Evolutionary conservation across 192 early-diverging fungal genomes (phyloP).

Genomic region (Mortierella hygrophila): DNA sequence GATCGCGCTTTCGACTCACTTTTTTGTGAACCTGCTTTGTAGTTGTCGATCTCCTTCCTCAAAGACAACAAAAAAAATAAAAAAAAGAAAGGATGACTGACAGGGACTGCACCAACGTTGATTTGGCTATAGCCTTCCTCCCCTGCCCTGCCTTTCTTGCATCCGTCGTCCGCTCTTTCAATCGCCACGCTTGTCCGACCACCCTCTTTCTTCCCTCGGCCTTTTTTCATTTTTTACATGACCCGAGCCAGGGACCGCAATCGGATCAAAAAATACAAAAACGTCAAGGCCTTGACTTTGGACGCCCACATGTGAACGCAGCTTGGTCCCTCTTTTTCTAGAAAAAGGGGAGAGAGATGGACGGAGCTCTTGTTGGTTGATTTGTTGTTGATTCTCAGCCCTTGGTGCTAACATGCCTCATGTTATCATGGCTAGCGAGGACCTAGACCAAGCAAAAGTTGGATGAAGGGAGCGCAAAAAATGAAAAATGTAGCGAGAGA

Average conservation of each 20-base stretch:
- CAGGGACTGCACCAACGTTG: no score
- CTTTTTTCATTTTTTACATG: neutral
- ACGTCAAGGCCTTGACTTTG: neutral
- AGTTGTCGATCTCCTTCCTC: no score
- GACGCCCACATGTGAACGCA: neutral
- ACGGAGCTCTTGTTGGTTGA: neutral
- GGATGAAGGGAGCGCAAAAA: neutral
- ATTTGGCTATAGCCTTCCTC: no score
- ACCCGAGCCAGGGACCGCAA: neutral
- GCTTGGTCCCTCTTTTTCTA: neutral
- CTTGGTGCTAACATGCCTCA: neutral
- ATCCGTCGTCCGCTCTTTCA: no score
- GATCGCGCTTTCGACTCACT: no score
- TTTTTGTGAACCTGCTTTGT: no score
- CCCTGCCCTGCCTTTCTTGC: no score
- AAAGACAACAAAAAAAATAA: no score
- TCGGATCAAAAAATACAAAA: neutral
- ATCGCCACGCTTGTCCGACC: no score
- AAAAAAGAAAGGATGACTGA: no score
- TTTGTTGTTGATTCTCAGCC: neutral
- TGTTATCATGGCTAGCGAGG: neutral
- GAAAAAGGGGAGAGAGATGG: neutral
- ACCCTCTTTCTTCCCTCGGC: no score
- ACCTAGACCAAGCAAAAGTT: neutral
- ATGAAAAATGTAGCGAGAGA: neutral